Conservation (phyloP, 768 basidiomycete genomes). For the Lanmaoa pseudosensibilis region DNA sequence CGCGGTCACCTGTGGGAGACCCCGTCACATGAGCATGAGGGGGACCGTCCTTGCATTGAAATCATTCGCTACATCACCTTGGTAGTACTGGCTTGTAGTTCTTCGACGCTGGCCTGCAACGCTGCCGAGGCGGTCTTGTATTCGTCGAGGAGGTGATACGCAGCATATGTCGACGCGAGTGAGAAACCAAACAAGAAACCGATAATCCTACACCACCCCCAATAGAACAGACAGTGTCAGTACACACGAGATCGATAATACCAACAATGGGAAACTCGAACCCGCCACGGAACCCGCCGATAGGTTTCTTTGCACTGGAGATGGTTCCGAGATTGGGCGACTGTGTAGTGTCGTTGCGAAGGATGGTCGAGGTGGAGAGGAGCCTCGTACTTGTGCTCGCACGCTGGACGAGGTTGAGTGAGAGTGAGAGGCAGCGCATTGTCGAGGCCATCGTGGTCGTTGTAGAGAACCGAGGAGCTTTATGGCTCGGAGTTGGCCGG, state of each 20-base stretch:
- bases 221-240: not conserved
- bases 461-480: not conserved
- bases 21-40: not conserved
- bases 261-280: conserved; percentile 28
- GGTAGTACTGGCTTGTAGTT: conserved; percentile 79
- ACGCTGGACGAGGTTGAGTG: conserved; percentile 16
- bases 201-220: conserved; percentile 52
- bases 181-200: conserved; percentile 92
- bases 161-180: conserved; percentile 79
- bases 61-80: conserved; percentile 47
- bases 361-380: conserved; percentile 44
- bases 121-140: conserved; percentile 87
- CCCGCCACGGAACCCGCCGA: conserved; percentile 74
- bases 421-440: conserved; percentile 30
- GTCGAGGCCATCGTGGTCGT: conserved; percentile 38
- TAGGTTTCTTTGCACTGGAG: conserved; percentile 65
- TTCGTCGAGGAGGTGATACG: conserved; percentile 87
- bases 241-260: conserved; percentile 1
- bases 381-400: conserved; percentile 28
- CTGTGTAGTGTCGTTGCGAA: conserved; percentile 43
- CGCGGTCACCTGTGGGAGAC: conserved; percentile 61
- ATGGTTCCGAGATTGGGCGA: conserved; percentile 53
- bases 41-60: not conserved
- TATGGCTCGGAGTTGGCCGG: conserved; percentile 26
- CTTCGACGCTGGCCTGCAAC: conserved; percentile 83